phyloP scores from a whole-genome alignment of 306 rosid genomes.

The Quercus alba region DNA sequence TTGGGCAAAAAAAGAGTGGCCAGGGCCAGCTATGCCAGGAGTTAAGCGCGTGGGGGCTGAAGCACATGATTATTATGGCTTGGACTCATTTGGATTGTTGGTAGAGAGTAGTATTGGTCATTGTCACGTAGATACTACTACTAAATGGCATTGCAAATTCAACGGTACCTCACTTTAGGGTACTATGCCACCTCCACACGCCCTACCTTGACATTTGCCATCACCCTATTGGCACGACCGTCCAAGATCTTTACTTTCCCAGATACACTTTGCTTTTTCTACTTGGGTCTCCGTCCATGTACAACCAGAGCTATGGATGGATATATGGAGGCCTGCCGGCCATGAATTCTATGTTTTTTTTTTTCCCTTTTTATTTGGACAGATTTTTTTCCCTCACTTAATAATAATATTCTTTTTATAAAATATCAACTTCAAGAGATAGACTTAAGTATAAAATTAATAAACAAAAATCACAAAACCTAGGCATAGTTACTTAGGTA shows the following conservation, averaged over 20 bases:
- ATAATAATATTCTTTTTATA: too few relatives aligned
- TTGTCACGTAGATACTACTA: neutral
- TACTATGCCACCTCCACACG: neutral
- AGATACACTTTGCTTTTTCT: neutral
- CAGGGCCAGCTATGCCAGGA: conserved; percentile 13
- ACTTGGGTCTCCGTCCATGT: neutral
- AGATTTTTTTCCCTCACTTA: too few relatives aligned
- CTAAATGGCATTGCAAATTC: neutral
- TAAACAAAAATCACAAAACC: too few relatives aligned
- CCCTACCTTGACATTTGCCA: conserved; percentile 15
- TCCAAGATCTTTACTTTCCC: neutral
- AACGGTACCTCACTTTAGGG: neutral
- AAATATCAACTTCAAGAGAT: too few relatives aligned
- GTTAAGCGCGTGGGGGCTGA: conserved; percentile 15
- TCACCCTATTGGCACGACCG: neutral
- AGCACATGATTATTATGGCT: conserved; percentile 6
- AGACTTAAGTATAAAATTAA: too few relatives aligned
- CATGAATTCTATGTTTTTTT: too few relatives aligned
- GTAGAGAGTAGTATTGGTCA: neutral
- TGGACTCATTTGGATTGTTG: neutral
- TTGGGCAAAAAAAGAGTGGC: conserved; percentile 7
- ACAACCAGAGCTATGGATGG: neutral
- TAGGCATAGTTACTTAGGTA: too few relatives aligned
- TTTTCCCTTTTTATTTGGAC: too few relatives aligned
- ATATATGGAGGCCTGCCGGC: neutral